Percentiles rank a stretch among this genome's conserved stretches.
These are phyloP conservation scores for Wickerhamomyces hampshirensis DNA, from an alignment of 805 yeast species.

Conservation along the genomic window DNA sequence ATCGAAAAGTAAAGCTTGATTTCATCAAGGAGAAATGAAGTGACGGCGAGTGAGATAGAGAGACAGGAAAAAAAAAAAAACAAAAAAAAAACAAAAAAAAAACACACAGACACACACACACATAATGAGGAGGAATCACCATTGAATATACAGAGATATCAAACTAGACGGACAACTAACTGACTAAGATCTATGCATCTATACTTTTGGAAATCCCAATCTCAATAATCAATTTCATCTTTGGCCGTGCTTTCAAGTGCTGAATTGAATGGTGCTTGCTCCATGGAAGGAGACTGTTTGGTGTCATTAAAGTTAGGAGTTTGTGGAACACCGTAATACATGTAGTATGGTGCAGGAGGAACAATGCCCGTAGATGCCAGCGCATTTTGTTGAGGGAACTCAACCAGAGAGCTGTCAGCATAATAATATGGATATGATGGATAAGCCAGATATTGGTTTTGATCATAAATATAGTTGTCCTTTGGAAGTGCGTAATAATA, in stretches of 20 bases:
- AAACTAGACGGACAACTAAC: no score
- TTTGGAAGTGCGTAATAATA: constrained; percentile 29
- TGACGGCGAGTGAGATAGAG: not conserved
- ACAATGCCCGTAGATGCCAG: constrained; percentile 7
- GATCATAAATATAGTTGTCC: constrained; percentile 26
- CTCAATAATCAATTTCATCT: constrained; percentile 7
- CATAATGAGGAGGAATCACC: no score
- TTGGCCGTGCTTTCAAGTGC: not conserved
- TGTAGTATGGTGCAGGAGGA: constrained; percentile 27
- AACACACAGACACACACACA: not conserved
- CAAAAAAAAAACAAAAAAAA: not conserved
- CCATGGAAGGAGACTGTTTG: constrained; percentile 6
- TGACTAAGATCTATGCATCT: no score
- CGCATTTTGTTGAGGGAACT: constrained; percentile 12
- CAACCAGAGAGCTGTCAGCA: constrained; percentile 19
- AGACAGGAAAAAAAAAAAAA: not conserved
- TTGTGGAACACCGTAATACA: constrained; percentile 26
- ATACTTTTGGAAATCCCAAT: not conserved
- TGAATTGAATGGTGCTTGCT: constrained; percentile 1
- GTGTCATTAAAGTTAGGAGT: constrained; percentile 12
- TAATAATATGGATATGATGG: constrained; percentile 22
- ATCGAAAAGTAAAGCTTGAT: no score
- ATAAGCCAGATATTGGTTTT: constrained; percentile 18
- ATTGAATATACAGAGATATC: no score
- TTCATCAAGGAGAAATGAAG: no score